Evolutionary conservation across 768 basidiomycete genomes (phyloP), one percentile per base, ranked within the genome.

Genomic region (Kwoniella bestiolae): DNA sequence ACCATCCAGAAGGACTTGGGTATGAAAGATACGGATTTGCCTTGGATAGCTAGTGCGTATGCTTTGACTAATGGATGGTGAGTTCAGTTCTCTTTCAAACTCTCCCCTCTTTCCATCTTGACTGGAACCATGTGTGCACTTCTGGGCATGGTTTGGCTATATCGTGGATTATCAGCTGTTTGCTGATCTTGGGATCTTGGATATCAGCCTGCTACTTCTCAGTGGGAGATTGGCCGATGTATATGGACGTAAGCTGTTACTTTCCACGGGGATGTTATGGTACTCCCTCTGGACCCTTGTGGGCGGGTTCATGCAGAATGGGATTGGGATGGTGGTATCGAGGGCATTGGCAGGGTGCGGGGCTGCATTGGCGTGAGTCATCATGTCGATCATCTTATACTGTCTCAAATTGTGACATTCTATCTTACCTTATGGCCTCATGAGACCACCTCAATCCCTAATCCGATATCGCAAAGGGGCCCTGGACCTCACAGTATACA

Each of bases 291-390:
- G 90, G 70, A 85, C 87, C 0, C 71, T 94, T 11, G 46, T 77
- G 6, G 74, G 74, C 8, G 75, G 75, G 0, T 77, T 77, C 57
- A 74, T 79, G 73, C 67, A 71, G n/a, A 83, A 87, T 86, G 71
- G 73, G 5, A 79, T 88, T 7, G 85, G 86, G 0, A 81, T 96
- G 29, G 86, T 88, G 66, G 79, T 94, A 16, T 83, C 94, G 12
- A 85, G 94, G 65, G 94, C 86, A 0, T 78, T 92, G 18, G 90
- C 92, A 70, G 93, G 93, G 2, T 81, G 89, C 16, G 93, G 91
- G 0, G 85, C 85, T 0, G 90, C 91, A 0, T 91, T 91, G 0
- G 85, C 74, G 84, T 75, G 34, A 66, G 75, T 71, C 0, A 7
- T 12, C 4, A 4, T 2, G 7, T 12, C 29, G 14, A 21, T 53